Conservation (phyloP, 176 grass and related monocot species). For the Oryza glaberrima region DNA sequence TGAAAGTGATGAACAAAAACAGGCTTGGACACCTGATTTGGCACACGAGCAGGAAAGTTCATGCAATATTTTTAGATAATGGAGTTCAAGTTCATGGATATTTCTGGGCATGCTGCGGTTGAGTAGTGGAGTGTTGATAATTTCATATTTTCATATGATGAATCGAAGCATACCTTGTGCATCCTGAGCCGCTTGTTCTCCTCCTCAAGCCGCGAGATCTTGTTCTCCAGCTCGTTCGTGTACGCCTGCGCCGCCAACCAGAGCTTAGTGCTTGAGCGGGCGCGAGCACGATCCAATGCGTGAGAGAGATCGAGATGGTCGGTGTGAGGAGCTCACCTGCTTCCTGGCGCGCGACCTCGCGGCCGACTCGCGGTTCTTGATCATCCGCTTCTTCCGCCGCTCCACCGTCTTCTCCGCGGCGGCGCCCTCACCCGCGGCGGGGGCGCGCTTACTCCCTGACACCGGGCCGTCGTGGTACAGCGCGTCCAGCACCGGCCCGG, state of each 20-base stretch:
- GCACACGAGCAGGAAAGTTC: too few species aligned
- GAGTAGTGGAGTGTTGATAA: not conserved
- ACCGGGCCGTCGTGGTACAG: constrained; percentile 49
- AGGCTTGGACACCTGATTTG: not conserved
- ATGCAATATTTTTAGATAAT: not conserved
- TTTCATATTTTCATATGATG: not conserved
- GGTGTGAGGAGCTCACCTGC: constrained; percentile 48
- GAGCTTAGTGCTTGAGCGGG: not conserved
- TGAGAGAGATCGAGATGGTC: not conserved
- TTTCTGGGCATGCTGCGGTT: not conserved
- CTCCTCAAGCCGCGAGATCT: constrained; percentile 74
- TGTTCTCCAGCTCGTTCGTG: constrained; percentile 90
- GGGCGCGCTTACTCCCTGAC: constrained; percentile 37
- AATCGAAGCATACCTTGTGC: constrained; percentile 50
- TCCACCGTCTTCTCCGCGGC: constrained; percentile 52
- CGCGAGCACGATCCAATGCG: not conserved
- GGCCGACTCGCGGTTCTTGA: constrained; percentile 94
- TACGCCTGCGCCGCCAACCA: constrained; percentile 63
- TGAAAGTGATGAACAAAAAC: not conserved
- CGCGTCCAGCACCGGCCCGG: constrained; percentile 63
- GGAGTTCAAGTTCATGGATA: not conserved
- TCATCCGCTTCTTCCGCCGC: constrained; percentile 93
- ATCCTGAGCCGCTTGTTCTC: constrained; percentile 63
- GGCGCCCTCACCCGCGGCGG: not conserved
- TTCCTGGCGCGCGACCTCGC: constrained; percentile 89